Percentiles rank a stretch among this genome's conserved stretches.
These are phyloP conservation scores for Blepharisma stoltei DNA, from an alignment of 73 alveolate species.

Conservation along the genomic window DNA sequence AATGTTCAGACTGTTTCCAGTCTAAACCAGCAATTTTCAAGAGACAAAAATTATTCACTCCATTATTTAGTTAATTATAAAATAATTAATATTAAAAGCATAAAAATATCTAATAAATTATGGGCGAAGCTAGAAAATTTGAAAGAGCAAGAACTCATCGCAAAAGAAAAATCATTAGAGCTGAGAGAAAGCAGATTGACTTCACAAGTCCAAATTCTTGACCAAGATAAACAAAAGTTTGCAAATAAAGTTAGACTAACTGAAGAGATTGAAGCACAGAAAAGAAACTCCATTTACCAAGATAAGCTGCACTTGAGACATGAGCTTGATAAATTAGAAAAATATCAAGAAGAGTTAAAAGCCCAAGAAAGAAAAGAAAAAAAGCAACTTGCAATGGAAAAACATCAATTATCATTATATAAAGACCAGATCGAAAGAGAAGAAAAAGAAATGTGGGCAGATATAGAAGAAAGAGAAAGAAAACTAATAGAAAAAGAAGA, in stretches of 20 bases:
- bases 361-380: not conserved
- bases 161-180: conserved; percentile 21
- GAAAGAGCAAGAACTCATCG: not conserved
- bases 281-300: not conserved
- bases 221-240: not conserved
- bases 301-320: not conserved
- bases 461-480: not conserved
- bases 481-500: not conserved
- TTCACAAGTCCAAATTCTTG: not conserved
- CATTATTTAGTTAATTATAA: too few species aligned
- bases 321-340: not conserved
- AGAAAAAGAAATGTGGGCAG: conserved; percentile 3
- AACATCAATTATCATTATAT: not conserved
- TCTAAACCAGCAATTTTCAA: not conserved
- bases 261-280: not conserved
- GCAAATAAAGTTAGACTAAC: not conserved
- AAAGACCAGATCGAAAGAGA: conserved; percentile 21
- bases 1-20: not conserved
- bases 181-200: not conserved
- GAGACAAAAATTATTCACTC: not conserved
- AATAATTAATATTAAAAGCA: too few species aligned
- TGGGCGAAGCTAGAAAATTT: too few species aligned
- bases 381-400: not conserved
- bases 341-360: not conserved
- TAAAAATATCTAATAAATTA: too few species aligned